Evolutionary conservation across 2,329 filamentous ascomycete genomes (phyloP).

Genomic region (Malbranchea zuffiana): DNA sequence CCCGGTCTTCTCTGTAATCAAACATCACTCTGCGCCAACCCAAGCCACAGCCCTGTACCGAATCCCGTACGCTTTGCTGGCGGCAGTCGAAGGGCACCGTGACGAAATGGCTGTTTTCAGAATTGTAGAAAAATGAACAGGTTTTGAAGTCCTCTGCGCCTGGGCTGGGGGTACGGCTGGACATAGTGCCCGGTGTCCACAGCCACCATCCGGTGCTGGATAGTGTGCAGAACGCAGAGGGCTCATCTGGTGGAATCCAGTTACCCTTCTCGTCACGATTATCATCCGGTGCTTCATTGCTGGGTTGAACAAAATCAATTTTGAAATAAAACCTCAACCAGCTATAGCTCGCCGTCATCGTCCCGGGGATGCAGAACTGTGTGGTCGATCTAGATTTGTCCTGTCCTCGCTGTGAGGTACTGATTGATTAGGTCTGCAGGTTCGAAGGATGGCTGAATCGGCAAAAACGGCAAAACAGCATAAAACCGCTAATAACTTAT

Average conservation of each 20-base stretch:
- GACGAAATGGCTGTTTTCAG: constrained; percentile 12
- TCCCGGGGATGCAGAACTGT: no score
- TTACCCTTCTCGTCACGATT: constrained; percentile 3
- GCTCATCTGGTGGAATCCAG: constrained; percentile 11
- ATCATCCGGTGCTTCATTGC: constrained; percentile 5
- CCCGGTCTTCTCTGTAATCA: background rate
- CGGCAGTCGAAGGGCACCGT: constrained; percentile 14
- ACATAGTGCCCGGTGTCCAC: constrained; percentile 8
- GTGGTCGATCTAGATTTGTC: no score
- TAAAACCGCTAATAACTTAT: no score
- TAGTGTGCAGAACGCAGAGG: constrained; percentile 5
- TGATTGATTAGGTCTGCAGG: no score
- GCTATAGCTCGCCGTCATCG: no score
- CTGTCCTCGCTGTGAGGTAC: no score
- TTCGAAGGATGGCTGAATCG: no score
- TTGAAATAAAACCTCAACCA: constrained; percentile 15
- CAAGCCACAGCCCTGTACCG: background rate
- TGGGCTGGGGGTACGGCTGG: background rate
- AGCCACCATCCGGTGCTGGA: constrained; percentile 10
- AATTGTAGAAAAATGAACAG: constrained; percentile 15
- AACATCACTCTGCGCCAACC: constrained; percentile 15
- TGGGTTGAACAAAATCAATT: constrained; percentile 13
- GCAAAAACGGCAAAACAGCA: no score
- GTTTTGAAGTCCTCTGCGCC: constrained; percentile 5
- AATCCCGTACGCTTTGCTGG: constrained; percentile 3